A percentile compares a stretch with the other conserved stretches of the same genome.
Conservation (phyloP, 2,329 filamentous ascomycete genomes). For the Cladosporium sp. region DNA sequence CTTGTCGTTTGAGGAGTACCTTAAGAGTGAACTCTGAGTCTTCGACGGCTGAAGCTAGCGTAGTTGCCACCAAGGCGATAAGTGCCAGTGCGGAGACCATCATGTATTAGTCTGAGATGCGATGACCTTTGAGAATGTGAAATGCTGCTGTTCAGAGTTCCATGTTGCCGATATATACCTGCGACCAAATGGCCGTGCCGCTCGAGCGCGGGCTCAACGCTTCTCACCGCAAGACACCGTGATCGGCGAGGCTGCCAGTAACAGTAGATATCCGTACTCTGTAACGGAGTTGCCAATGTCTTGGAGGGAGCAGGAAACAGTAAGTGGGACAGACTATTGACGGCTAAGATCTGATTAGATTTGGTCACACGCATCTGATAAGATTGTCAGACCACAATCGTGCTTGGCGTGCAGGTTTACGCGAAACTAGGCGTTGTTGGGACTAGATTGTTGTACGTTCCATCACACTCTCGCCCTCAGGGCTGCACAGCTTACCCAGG, state of each 20-base stretch:
- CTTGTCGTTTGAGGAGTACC: constrained; percentile 24
- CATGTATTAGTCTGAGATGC: background rate
- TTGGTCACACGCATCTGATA: background rate
- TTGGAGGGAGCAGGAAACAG: background rate
- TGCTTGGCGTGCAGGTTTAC: background rate
- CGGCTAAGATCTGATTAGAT: constrained; percentile 6
- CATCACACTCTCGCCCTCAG: background rate
- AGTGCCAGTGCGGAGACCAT: background rate
- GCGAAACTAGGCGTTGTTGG: background rate
- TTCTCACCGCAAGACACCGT: background rate
- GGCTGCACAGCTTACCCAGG: background rate
- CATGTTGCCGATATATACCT: constrained; percentile 1
- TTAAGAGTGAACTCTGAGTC: constrained; percentile 1
- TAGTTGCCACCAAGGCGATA: background rate
- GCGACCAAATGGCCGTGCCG: background rate
- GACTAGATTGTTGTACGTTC: background rate
- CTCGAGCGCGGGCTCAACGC: background rate
- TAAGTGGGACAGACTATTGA: background rate
- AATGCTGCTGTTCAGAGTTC: background rate
- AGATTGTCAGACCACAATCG: background rate
- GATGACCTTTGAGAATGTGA: background rate
- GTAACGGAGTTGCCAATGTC: background rate
- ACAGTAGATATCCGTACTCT: background rate
- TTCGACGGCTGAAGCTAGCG: constrained; percentile 1
- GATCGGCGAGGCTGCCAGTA: background rate